These are phyloP conservation scores for Cutaneotrichosporon sp. DNA, from an alignment of 1,284 basidiomycete genomes.

Conservation along the genomic window DNA sequence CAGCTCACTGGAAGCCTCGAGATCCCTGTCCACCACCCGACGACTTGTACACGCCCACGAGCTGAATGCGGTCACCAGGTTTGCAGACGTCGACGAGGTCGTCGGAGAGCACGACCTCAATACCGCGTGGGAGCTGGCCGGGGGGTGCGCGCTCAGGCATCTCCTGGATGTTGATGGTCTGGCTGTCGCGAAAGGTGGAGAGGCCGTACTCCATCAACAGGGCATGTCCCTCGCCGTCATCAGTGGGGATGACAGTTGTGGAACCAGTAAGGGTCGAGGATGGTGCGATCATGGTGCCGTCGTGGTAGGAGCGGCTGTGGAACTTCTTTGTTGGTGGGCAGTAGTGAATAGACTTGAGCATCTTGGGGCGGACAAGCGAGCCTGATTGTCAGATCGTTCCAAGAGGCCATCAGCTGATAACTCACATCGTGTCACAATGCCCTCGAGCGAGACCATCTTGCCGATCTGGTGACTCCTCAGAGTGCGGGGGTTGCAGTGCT, in stretches of 20 bases:
- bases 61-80: constrained; percentile 94
- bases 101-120: constrained; percentile 94
- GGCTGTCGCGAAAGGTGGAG: constrained; percentile 92
- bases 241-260: constrained; percentile 87
- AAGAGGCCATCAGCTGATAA: neutral
- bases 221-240: constrained; percentile 82
- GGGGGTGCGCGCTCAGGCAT: constrained; percentile 99
- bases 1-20: constrained; percentile 82
- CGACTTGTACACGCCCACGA: constrained; percentile 93
- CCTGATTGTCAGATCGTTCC: constrained; percentile 40
- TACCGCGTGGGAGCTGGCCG: constrained; percentile 91
- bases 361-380: constrained; percentile 96
- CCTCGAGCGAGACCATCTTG: constrained; percentile 95
- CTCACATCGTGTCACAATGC: constrained; percentile 92
- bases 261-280: constrained; percentile 56
- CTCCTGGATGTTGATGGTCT: constrained; percentile 96
- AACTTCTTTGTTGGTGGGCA: constrained; percentile 82
- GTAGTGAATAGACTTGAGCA: constrained; percentile 95
- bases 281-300: constrained; percentile 81
- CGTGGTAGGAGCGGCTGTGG: constrained; percentile 87
- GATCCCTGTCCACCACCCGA: constrained; percentile 79
- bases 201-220: constrained; percentile 92
- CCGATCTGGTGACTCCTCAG: constrained; percentile 84
- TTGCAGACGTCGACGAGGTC: constrained; percentile 97
- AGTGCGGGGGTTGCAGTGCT: constrained; percentile 94